Evolutionary conservation across 2,329 filamentous ascomycete genomes (phyloP), one percentile per base, ranked within the genome.

Genomic region (Myriangium duriaei): DNA sequence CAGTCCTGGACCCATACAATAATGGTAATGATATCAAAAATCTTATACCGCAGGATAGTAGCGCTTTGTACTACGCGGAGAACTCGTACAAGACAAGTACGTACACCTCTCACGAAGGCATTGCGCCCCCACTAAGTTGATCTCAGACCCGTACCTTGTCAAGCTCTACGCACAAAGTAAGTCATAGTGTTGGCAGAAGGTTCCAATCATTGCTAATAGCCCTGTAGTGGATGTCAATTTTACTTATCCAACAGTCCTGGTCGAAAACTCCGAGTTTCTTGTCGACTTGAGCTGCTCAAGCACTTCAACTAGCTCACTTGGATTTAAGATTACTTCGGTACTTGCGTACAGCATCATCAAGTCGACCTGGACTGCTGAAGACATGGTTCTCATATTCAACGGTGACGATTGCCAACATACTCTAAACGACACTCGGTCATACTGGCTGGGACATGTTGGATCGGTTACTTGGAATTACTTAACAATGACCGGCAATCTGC

Each of bases 311-410:
- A 14, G 16, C 13, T 14, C 34, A 14, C 15, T 38, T 13, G 28
- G 19, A 15, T 19, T 38, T n/a, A 15, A 13, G 11, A 26, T 38
- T 9, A 38, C 14, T 15, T 18, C 26, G 2, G n/a, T 11, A 4
- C 26, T 31, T 5, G 35, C 35, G 11, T 38, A 30, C 15, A 13
- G 16, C 2, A 32, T 32, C 5, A 7, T 38, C 26, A 14, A 38
- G 14, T 12, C 17, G 9, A 19, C 12, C 15, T 38, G 35, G 35
- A 17, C 16, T 17, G 4, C 18, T n/a, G 18, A 31, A n/a, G 30
- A 32, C 35, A 12, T 38, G n/a, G 35, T 38, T 9, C 15, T 38
- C 28, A 16, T 38, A 15, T 31, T 32, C 29, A 26, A 38, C 16
- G 35, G 35, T n/a, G 29, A 38, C 11, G 29, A 14, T n/a, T 38